Base-by-base conservation (phyloP, 176 grass and related monocot genomes). In the Tuctoria greenei region DNA sequence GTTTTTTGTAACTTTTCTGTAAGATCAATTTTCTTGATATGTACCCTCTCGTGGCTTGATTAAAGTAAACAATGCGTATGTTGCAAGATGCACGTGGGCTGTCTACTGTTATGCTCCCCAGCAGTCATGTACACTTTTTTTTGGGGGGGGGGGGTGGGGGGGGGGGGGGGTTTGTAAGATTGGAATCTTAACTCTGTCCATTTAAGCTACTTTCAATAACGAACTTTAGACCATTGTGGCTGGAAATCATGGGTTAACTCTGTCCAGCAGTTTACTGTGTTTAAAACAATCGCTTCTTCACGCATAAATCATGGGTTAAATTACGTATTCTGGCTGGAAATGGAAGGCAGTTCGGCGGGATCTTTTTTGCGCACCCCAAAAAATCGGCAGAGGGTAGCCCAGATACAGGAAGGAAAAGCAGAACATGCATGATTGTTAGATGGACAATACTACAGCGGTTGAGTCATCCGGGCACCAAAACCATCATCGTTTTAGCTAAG, bases 61-160 rank as follows among this genome's bases (percentile, higher is more conserved):
- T 80, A 73, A 67, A 51, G 54, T 13, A 47, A 71, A 57, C 52
- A 51, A 61, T 64, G 82, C 55, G 73, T 77, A 71, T 71, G 17
- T 55, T 84, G 9, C 46, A 77, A 77, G 73, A 10, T 77, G 36
- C 73, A 77, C 62, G 77, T 71, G 67, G 79, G 21, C 41, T 50
- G 67, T 31, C 56, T 20, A 21, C 38, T n/a, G 61, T 39, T 28
- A 20, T 50, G 81, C 54, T 62, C 25, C 64, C 41, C 15, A 17
- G 4, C 44, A 78, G 5, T 40, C 20, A 11, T 57, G 54, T 25
- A 57, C n/a, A 4, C 4, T 23, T 23, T 55, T 55, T 10, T 21
- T 10, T 55, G n/a, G n/a, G n/a, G n/a, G n/a, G n/a, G n/a, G n/a
- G n/a, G n/a, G n/a, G n/a, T n/a, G n/a, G n/a, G n/a, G n/a, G n/a